Base-by-base conservation (phyloP, 2,329 filamentous ascomycete species). In the Beauveria bassiana region DNA sequence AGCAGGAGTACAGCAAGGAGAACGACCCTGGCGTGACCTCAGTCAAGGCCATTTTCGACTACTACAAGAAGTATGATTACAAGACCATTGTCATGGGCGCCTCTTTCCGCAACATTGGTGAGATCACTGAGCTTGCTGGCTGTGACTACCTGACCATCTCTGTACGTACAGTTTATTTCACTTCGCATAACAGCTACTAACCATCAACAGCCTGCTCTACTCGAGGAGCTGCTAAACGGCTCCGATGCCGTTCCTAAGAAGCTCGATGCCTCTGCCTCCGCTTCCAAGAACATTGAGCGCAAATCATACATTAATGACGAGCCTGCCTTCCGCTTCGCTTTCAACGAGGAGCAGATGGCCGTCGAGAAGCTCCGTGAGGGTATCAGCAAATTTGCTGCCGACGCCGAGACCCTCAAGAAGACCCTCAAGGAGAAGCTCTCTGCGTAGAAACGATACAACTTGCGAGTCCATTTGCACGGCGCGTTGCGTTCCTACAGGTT, bases 51-150 rank as follows among this genome's bases (percentile, higher is more conserved):
- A 99, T 99, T 82, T 99, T 89, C 87, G 95, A 99, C 86, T 99
- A 99, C 90, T 99, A 99, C 89, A 99, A 99, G 91, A 98, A 98
- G 86, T 91, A 82, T 78, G 91, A 90, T 77, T 97, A 99, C 88
- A 96, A 96, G 72, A 99, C 95, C 77, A 97, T 98, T 71, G 95
- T 99, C 79, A 99, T 99, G 95, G 95, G 95, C 74, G 95, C 95
- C 69, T 97, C 93, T 46, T 99, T 99, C 91, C 88, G 95, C 77
- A 98, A 89, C 83, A 81, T 81, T 66, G 95, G 95, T 73, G 95
- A 99, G 83, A 96, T 99, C 79, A 98, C 91, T 53, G 95, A 99
- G 84, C 86, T 99, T 65, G 93, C 93, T 75, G 95, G 95, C 74
- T 97, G 93, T 77, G 95, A 99, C 79, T 99, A 99, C 85, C 84